Evolutionary conservation across 345 rosid genomes (phyloP).

Genomic region (Pseudoturritis turrita): DNA sequence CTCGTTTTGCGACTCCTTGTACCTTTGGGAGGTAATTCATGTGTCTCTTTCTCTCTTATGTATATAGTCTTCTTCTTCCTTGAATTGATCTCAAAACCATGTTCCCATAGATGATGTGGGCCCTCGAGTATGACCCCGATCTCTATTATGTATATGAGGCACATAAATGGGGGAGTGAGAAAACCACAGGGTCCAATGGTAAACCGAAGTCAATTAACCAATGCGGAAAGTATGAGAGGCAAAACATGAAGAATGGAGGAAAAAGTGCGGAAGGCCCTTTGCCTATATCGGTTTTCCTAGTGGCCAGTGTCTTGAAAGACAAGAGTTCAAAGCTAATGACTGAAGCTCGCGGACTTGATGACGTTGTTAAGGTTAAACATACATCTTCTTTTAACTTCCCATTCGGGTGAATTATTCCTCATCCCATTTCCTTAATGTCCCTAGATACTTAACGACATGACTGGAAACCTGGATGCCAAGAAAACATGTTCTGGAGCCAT

Average conservation of each 20-base stretch:
- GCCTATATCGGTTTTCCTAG: slow-evolving; percentile 91
- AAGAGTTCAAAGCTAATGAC: slow-evolving; percentile 70
- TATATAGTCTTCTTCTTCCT: background rate
- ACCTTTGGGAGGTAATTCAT: slow-evolving; percentile 90
- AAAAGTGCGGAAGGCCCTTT: slow-evolving; percentile 56
- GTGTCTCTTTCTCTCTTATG: background rate
- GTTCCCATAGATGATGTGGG: slow-evolving; percentile 94
- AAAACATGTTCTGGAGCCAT: slow-evolving; percentile 87
- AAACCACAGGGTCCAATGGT: slow-evolving; percentile 48
- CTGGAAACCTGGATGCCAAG: slow-evolving; percentile 86
- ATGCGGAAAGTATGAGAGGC: slow-evolving; percentile 88
- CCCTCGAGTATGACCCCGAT: slow-evolving; percentile 93
- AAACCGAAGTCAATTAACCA: slow-evolving; percentile 60
- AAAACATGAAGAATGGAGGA: slow-evolving; percentile 61
- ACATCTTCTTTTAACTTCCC: background rate
- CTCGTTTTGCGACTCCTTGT: slow-evolving; percentile 89
- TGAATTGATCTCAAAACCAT: background rate
- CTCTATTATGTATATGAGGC: slow-evolving; percentile 63
- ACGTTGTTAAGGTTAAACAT: slow-evolving; percentile 71
- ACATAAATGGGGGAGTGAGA: slow-evolving; percentile 39
- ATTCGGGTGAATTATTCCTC: background rate
- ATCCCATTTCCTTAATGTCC: background rate
- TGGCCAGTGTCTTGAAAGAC: slow-evolving; percentile 95
- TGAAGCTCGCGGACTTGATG: slow-evolving; percentile 95
- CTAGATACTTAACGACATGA: slow-evolving; percentile 85